Conservation (phyloP, 257 asterid genomes). For the Solanum peruvianum region DNA sequence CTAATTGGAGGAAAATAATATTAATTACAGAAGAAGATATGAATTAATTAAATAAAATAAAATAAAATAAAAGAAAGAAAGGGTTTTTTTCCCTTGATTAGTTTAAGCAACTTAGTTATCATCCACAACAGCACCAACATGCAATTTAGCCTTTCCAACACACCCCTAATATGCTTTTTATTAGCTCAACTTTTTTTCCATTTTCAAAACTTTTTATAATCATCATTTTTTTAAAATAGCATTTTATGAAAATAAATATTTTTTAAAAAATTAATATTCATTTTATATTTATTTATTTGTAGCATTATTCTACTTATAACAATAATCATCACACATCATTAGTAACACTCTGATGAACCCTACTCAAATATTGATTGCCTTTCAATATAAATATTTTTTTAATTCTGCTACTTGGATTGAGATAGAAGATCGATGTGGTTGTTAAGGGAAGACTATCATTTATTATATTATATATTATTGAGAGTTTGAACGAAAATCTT, state of each 20-base stretch:
- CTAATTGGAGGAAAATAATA: background rate
- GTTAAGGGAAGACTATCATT: background rate
- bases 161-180: conserved; percentile 7
- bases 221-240: too few relatives aligned
- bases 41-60: background rate
- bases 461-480: background rate
- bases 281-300: background rate
- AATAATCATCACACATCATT: background rate
- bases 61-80: background rate
- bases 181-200: background rate
- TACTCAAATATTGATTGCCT: background rate
- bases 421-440: background rate
- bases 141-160: conserved; percentile 21
- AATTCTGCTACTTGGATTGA: background rate
- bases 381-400: background rate
- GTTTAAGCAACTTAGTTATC: conserved; percentile 25
- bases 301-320: background rate
- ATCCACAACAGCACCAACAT: conserved; percentile 25
- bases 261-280: background rate
- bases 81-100: conserved; percentile 9
- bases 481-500: background rate
- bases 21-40: background rate
- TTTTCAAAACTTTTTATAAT: background rate
- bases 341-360: background rate
- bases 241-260: too few relatives aligned